Percentiles rank a stretch among this genome's conserved stretches.
phyloP scores from a whole-genome alignment of 306 rosid genomes.

The Cercis canadensis region DNA sequence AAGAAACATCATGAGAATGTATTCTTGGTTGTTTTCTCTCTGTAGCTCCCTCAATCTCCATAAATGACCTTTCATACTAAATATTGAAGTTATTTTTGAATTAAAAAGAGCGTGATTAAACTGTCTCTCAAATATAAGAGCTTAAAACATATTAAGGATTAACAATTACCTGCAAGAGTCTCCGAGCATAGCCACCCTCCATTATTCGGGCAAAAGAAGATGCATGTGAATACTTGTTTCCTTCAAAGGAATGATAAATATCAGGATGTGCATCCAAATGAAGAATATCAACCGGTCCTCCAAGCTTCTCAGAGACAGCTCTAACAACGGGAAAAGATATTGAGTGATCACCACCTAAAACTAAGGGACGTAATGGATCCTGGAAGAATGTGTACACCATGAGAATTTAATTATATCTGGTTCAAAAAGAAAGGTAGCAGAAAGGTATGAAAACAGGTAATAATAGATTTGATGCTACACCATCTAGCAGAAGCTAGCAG shows the following conservation, averaged over 20 bases:
- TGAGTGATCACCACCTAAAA: constrained; percentile 97
- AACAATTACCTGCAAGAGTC: constrained; percentile 97
- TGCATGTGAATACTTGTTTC: constrained; percentile 89
- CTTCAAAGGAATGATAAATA: constrained; percentile 80
- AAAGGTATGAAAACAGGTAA: neutral
- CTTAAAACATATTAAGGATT: constrained; percentile 3
- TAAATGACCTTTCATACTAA: no score
- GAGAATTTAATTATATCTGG: constrained; percentile 13
- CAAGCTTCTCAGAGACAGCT: constrained; percentile 96
- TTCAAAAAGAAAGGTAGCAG: constrained; percentile 25
- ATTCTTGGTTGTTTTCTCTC: neutral
- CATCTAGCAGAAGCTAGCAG: constrained; percentile 10
- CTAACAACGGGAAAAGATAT: constrained; percentile 88
- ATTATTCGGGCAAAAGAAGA: constrained; percentile 97
- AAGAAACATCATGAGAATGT: neutral
- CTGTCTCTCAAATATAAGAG: constrained; percentile 6
- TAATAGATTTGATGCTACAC: constrained; percentile 19
- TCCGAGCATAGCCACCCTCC: constrained; percentile 94
- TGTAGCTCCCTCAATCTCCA: no score
- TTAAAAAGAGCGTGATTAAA: constrained; percentile 2
- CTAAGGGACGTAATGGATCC: constrained; percentile 89
- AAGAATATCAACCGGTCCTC: constrained; percentile 90
- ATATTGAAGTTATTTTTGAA: no score
- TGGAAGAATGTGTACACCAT: constrained; percentile 38
- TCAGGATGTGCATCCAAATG: constrained; percentile 99